Evolutionary conservation across 2,329 filamentous ascomycete species (phyloP).

Genomic region (Atkinsonella hypoxylon): DNA sequence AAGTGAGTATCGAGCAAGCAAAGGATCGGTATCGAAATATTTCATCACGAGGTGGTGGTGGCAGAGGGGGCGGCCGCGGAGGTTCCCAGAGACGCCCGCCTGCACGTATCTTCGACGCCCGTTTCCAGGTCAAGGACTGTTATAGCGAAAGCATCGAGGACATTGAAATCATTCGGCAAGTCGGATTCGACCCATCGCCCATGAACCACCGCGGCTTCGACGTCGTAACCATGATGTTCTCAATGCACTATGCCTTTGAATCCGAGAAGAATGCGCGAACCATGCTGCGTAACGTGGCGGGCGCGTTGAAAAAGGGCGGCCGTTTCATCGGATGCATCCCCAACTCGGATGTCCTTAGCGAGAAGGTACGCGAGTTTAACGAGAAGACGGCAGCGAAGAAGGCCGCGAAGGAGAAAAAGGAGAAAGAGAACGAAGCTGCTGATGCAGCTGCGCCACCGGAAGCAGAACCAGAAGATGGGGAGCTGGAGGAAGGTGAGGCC

Average conservation of each 20-base stretch:
- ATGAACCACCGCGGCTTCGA: slow-evolving; percentile 76
- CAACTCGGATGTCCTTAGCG: slow-evolving; percentile 84
- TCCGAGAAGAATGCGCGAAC: slow-evolving; percentile 76
- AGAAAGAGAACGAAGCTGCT: slow-evolving; percentile 9
- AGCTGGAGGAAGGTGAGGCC: slow-evolving; percentile 48
- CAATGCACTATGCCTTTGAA: slow-evolving; percentile 98
- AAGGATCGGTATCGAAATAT: slow-evolving; percentile 71
- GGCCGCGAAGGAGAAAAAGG: slow-evolving; percentile 28
- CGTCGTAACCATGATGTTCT: slow-evolving; percentile 98
- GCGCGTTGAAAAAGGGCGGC: slow-evolving; percentile 83
- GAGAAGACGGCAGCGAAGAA: slow-evolving; percentile 31
- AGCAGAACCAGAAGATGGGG: slow-evolving; percentile 27
- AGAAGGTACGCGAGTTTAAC: slow-evolving; percentile 68
- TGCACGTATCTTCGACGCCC: slow-evolving; percentile 62
- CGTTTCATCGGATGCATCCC: slow-evolving; percentile 91
- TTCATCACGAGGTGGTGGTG: slow-evolving; percentile 44
- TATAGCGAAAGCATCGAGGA: slow-evolving; percentile 76
- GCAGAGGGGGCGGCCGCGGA: slow-evolving; percentile 42
- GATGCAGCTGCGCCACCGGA: slow-evolving; percentile 9
- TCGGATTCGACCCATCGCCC: slow-evolving; percentile 74
- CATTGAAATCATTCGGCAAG: slow-evolving; percentile 67
- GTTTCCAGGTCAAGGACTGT: slow-evolving; percentile 87
- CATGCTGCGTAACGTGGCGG: slow-evolving; percentile 89
- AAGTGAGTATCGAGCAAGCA: slow-evolving; percentile 85
- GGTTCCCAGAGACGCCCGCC: slow-evolving; percentile 35